Evolutionary conservation across 2,329 filamentous ascomycete species (phyloP).

Genomic region (Aspergillus hiratsukae): DNA sequence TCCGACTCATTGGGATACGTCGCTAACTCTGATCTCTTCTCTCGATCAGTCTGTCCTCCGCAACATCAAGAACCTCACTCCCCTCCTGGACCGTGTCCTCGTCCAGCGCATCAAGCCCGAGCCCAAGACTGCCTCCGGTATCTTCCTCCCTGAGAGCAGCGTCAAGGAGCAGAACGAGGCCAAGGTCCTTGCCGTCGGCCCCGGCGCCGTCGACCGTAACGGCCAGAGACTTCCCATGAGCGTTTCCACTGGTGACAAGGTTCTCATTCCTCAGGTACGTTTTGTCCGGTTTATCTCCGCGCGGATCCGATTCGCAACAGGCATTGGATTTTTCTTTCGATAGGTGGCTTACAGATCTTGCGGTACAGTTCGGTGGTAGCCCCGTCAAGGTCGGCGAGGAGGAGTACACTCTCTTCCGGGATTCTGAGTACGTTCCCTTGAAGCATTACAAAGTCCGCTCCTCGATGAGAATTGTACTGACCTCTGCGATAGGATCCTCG

Average conservation of each 20-base stretch:
- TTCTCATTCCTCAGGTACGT: slow-evolving; percentile 88
- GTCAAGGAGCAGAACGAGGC: slow-evolving; percentile 99
- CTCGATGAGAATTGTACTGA: slow-evolving; percentile 12
- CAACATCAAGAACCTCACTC: slow-evolving; percentile 90
- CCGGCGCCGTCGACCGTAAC: slow-evolving; percentile 79
- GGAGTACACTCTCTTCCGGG: slow-evolving; percentile 92
- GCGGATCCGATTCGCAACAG: neutral
- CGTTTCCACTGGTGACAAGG: slow-evolving; percentile 79
- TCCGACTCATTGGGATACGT: neutral
- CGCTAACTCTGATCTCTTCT: slow-evolving; percentile 4
- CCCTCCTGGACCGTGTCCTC: slow-evolving; percentile 95
- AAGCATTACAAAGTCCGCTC: neutral
- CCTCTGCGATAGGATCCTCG: slow-evolving; percentile 67
- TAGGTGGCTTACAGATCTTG: slow-evolving; percentile 16
- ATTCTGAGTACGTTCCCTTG: slow-evolving; percentile 77
- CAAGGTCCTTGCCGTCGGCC: slow-evolving; percentile 91
- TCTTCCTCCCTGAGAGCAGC: slow-evolving; percentile 94
- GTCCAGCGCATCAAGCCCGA: slow-evolving; percentile 98
- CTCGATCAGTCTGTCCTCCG: slow-evolving; percentile 62
- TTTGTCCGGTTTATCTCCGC: slow-evolving; percentile 14
- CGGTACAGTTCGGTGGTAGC: slow-evolving; percentile 75
- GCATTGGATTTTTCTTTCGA: neutral
- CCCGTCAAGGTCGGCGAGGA: slow-evolving; percentile 97
- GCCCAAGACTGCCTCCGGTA: slow-evolving; percentile 90
- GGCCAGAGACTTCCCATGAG: slow-evolving; percentile 83